A percentile compares a stretch with the other conserved stretches of the same genome.
Conservation (phyloP, 2,329 filamentous ascomycete genomes). For the Tetracladium maxilliforme region DNA sequence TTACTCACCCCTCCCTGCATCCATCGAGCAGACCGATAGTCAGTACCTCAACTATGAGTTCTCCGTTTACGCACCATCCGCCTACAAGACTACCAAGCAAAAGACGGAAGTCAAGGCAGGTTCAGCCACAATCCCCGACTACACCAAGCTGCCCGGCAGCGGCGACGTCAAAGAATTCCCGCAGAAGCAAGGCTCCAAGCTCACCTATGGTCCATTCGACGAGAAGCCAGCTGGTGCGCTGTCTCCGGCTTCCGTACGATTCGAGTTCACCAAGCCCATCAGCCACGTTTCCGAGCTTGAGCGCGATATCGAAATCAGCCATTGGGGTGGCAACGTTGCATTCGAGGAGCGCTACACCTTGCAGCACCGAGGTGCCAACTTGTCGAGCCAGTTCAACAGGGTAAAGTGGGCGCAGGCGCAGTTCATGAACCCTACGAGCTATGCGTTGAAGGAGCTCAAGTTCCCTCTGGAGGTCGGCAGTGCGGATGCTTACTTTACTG, state of each 20-base stretch:
- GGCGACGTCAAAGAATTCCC: conserved; percentile 49
- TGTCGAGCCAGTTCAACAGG: conserved; percentile 58
- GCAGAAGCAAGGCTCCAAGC: conserved; percentile 69
- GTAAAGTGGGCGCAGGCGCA: conserved; percentile 59
- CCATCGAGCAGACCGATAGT: conserved; percentile 70
- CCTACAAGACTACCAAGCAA: conserved; percentile 79
- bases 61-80: conserved; percentile 70
- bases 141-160: conserved; percentile 55
- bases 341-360: conserved; percentile 90
- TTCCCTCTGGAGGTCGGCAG: conserved; percentile 70
- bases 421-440: conserved; percentile 64
- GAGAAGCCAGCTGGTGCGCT: conserved; percentile 65
- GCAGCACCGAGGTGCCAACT: conserved; percentile 70
- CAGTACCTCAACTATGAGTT: conserved; percentile 82
- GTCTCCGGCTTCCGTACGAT: conserved; percentile 65
- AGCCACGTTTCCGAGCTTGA: conserved; percentile 67
- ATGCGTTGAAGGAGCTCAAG: conserved; percentile 67
- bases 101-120: conserved; percentile 94
- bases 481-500: conserved; percentile 82
- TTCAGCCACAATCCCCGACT: conserved; percentile 66
- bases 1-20: conserved; percentile 65
- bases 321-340: conserved; percentile 95
- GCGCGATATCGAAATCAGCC: conserved; percentile 86
- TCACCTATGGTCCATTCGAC: conserved; percentile 82
- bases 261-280: conserved; percentile 90